Evolutionary conservation across 768 basidiomycete genomes (phyloP).

Genomic region (Tulasnella sp.): DNA sequence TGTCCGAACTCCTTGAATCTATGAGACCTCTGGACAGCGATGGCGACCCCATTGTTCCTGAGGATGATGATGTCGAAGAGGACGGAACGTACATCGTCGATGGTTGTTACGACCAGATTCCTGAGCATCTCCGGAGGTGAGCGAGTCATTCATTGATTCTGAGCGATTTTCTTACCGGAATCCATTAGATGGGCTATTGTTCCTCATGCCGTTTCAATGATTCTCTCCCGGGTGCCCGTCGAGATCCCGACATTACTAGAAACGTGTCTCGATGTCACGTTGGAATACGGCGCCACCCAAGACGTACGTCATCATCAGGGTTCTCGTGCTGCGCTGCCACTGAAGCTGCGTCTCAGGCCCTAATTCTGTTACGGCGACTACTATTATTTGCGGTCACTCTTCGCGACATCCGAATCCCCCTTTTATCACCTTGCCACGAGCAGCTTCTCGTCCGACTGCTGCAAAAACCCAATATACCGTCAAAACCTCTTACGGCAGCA

Average conservation of each 20-base stretch:
- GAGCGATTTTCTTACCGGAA: not conserved
- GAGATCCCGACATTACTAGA: slow-evolving; percentile 1
- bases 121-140: slow-evolving; percentile 11
- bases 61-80: slow-evolving; percentile 5
- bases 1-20: not conserved
- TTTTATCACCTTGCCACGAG: not conserved
- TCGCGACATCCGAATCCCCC: not conserved
- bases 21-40: not conserved
- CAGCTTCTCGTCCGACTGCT: slow-evolving; percentile 7
- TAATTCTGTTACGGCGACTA: not conserved
- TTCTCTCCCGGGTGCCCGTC: slow-evolving; percentile 1
- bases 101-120: slow-evolving; percentile 11
- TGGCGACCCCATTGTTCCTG: not conserved
- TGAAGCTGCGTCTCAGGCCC: not conserved
- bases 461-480: slow-evolving; percentile 6
- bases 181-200: slow-evolving; percentile 11
- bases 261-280: slow-evolving; percentile 5
- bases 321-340: not conserved
- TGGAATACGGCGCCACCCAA: not conserved
- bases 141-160: not conserved
- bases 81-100: slow-evolving; percentile 6
- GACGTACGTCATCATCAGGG: not conserved
- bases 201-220: slow-evolving; percentile 13
- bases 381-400: slow-evolving; percentile 1
- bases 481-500: slow-evolving; percentile 1